Base-by-base conservation (phyloP, 1,139 yeast genomes). In the Scheffersomyces illinoinensis region DNA sequence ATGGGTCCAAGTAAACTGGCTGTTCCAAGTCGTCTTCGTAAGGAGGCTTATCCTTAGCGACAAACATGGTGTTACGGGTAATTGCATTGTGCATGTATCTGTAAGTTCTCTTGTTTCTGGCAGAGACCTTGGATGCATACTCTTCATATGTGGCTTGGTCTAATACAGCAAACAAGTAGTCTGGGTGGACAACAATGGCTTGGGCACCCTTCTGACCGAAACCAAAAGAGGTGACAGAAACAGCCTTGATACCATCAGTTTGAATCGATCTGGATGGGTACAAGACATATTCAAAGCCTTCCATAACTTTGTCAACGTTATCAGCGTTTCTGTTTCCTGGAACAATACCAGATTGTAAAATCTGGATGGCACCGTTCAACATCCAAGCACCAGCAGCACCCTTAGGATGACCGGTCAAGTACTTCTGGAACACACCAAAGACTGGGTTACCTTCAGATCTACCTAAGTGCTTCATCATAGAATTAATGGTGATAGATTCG, bases 381-480 rank as follows among this genome's bases (percentile, higher is more conserved):
- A 96, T 95, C 99, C 99, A 95, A 63, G 99, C 98, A 85, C 98
- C 99, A 60, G 99, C 99, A 69, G 99, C 99, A 86, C 99, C 99
- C 90, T 95, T 95, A 72, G 99, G 99, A 83, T 95, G 99, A 81
- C 99, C 99, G 71, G 99, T 95, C 73, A 95, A 86, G 87, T 86
- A 95, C 81, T 95, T 95, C 81, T 95, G 99, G 97, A 95, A 93
- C 58, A 95, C 97, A 85, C 98, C 98, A 69, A 90, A 85, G 58
- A 96, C 93, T 66, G 99, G 97, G 82, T 95, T 96, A 82, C 99
- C 99, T 81, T 91, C 93, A 60, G 96, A 81, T 82, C 99, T 90
- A 68, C 98, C 99, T 75, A 95, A 85, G 75, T 95, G 99, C 73
- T 85, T 82, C 89, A 96, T 89, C 98, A 95, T 95, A 67, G 85